Base-by-base conservation (phyloP, 164 flowering plant species). In the Vitis riparia region DNA sequence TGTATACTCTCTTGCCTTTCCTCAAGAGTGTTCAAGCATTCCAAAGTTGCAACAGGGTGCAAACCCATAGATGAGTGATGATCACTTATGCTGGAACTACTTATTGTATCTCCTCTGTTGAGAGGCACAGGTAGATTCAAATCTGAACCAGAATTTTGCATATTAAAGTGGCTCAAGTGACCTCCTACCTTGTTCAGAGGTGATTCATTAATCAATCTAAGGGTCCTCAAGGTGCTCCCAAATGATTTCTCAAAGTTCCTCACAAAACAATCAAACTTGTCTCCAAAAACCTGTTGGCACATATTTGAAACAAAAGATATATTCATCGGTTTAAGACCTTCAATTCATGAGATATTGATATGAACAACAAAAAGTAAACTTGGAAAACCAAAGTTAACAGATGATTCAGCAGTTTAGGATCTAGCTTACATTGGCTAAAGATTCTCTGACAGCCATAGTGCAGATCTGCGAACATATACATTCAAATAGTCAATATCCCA, bases 391-490 rank as follows among this genome's bases (percentile, higher is more conserved):
- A 48, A 66, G 56, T 55, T 55, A 69, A 58, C 8, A 11, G 68
- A 52, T 55, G 72, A 73, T 49, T 68, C 65, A 73, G 70, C 72
- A 69, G 65, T 73, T 72, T 53, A 63, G 44, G 53, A 59, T 77
- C 74, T 66, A 60, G 73, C 99, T 89, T 91, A 95, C 99, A 86
- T 88, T 89, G 79, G 82, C 80, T 68, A 95, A 69, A 64, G 98
- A 91, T 80, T 93, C 98, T 73, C 83, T 78, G 63, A 93, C 85
- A 52, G 97, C 97, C 63, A 82, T 79, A 53, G 84, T 69, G 78
- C 94, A 95, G 62, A 93, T 78, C 99, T 95, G 88, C 85, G n/a
- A 32, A 65, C 1, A 69, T 10, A 56, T 10, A n/a, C 15, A 10
- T 49, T 8, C n/a, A 71, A 52, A 62, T 51, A 62, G 53, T 37